Percentiles rank a stretch among this genome's conserved stretches.
Conservation (phyloP, 2,329 filamentous ascomycete species). For the Malbranchea cinnamomea region DNA sequence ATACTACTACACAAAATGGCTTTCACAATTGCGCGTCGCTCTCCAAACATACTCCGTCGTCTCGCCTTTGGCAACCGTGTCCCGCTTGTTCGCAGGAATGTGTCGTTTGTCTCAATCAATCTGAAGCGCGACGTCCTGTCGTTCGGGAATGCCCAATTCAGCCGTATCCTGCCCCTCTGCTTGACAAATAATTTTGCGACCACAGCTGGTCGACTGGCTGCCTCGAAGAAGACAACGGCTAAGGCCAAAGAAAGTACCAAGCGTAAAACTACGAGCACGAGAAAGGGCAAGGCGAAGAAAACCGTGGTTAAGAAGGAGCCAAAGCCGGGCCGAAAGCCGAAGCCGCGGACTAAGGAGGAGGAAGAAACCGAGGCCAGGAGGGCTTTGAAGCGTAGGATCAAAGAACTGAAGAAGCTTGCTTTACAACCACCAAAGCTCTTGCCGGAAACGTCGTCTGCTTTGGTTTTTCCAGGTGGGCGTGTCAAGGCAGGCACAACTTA, state of each 20-base stretch:
- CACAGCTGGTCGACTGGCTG: slow-evolving; percentile 10
- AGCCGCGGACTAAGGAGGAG: slow-evolving; percentile 13
- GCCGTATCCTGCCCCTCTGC: slow-evolving; percentile 12
- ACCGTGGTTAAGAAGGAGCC: slow-evolving; percentile 10
- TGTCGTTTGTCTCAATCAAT: too few species aligned
- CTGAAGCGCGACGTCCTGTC: too few species aligned
- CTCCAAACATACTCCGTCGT: slow-evolving; percentile 10
- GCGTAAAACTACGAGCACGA: slow-evolving; percentile 8
- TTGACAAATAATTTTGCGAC: slow-evolving; percentile 20
- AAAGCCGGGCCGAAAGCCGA: slow-evolving; percentile 2
- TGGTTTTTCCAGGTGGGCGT: slow-evolving; percentile 14
- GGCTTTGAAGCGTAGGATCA: slow-evolving; percentile 9
- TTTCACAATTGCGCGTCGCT: slow-evolving; percentile 1
- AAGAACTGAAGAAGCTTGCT: slow-evolving; percentile 20
- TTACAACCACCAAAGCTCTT: slow-evolving; percentile 23
- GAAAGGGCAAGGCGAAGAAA: slow-evolving; percentile 17
- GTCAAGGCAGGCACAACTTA: slow-evolving; percentile 10
- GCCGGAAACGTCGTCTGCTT: slow-evolving; percentile 13
- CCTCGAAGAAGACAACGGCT: slow-evolving; percentile 10
- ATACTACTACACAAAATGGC: slow-evolving; percentile 1
- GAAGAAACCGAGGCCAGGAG: slow-evolving; percentile 12
- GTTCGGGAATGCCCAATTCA: too few species aligned
- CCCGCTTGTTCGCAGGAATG: too few species aligned
- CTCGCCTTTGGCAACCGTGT: slow-evolving; percentile 14
- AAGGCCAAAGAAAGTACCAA: slow-evolving; percentile 13